Conservation (phyloP, 208 protist genomes). For the Blastocrithidia nonstop region DNA sequence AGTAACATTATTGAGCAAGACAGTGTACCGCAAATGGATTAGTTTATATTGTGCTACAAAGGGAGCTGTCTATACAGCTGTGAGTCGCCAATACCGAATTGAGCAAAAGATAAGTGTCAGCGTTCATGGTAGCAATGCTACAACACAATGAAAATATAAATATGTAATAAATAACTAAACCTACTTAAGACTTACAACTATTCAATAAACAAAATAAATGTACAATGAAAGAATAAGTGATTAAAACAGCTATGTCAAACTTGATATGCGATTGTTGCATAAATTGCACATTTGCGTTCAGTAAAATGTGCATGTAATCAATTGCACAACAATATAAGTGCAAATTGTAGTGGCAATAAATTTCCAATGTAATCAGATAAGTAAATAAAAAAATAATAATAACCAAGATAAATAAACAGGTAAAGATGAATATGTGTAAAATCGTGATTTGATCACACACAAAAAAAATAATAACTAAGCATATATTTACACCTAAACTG, state of each 20-base stretch:
- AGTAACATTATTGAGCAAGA: slow-evolving; percentile 49
- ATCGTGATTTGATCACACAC: no score
- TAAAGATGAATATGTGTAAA: no score
- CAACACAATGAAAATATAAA: neutral
- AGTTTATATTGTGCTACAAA: slow-evolving; percentile 19
- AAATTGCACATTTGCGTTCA: neutral
- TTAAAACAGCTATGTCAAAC: neutral
- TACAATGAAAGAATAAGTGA: neutral
- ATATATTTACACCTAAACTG: neutral
- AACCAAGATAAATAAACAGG: no score
- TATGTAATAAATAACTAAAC: slow-evolving; percentile 1
- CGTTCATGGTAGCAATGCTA: neutral
- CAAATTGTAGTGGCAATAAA: no score
- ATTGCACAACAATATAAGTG: no score
- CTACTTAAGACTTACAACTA: no score
- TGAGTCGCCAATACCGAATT: slow-evolving; percentile 23
- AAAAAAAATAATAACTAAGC: no score
- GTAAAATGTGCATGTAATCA: neutral
- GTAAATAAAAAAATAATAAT: no score
- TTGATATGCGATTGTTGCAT: no score
- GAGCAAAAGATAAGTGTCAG: slow-evolving; percentile 27
- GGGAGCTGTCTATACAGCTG: slow-evolving; percentile 31
- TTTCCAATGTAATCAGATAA: no score
- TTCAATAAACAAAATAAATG: neutral
- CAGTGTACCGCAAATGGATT: slow-evolving; percentile 33